Evolutionary conservation across 768 basidiomycete genomes (phyloP), one percentile per base, ranked within the genome.

Genomic region (Thelephora aurantiotincta): DNA sequence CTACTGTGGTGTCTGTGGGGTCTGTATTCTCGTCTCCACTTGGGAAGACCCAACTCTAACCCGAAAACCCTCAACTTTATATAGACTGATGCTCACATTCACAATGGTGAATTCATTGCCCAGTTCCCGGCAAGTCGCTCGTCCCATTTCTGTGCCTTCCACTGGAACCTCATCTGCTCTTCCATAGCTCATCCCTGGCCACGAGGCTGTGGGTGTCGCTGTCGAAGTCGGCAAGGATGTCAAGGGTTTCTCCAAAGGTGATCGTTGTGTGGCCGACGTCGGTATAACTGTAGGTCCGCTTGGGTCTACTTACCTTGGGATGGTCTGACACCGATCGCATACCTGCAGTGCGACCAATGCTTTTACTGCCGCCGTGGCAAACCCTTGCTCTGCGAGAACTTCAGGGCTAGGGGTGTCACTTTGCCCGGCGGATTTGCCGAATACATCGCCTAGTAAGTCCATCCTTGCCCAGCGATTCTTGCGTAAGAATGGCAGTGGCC

Each of bases 281-380:
- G 74, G 80, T 51, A 68, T 75, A 47, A 78, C 80, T 44, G 84
- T 82, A 50, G 59, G 79, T 60, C 48, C 51, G 43, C 35, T 22
- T 82, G 49, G 59, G 79, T 60, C 48, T 52, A 42, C 35, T 22
- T 26, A 11, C 44, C 26, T n/a, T 16, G 11, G n/a, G 34, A 42
- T 37, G 44, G 41, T 6, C 42, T 46, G 18, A 45, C 26, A 5
- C 36, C 35, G 16, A 11, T 45, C 22, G 35, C 50, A 14, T 19
- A 47, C 44, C 19, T 20, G 2, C 53, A 88, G 84, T 92, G 90
- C 65, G 82, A 78, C 6, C 71, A 69, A 50, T 93, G 90, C 63
- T 89, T 90, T 66, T 90, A 78, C 66, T 93, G 91, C 63, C 77
- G 87, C 45, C 75, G 86, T 38, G 89, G 88, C n/a, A 68, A 86